These are phyloP conservation scores for Ceratocystis destructans DNA, from an alignment of 2,329 filamentous ascomycete genomes.

Conservation along the genomic window DNA sequence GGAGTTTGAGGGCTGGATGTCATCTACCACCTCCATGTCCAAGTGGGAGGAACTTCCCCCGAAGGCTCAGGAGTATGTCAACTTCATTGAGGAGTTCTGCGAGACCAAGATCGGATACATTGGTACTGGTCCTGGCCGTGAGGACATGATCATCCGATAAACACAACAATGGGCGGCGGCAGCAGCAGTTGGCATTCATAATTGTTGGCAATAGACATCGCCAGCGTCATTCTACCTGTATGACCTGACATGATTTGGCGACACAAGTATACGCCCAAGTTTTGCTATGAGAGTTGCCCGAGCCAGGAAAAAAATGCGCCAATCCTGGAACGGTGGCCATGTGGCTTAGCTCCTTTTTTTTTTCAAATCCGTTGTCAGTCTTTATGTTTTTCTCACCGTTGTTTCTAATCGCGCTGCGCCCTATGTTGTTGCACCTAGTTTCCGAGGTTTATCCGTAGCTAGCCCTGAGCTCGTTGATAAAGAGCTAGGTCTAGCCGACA, in stretches of 20 bases:
- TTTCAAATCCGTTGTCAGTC: neutral
- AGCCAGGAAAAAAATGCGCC: conserved; percentile 18
- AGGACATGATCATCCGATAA: conserved; percentile 43
- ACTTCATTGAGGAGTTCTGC: conserved; percentile 52
- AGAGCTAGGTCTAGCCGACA: too few relatives aligned
- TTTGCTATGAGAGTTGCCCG: neutral
- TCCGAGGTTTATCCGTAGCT: too few relatives aligned
- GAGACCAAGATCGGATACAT: conserved; percentile 46
- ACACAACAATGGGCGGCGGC: neutral
- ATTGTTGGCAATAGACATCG: too few relatives aligned
- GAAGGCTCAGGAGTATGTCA: conserved; percentile 51
- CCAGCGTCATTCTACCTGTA: neutral
- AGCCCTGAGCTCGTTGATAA: too few relatives aligned
- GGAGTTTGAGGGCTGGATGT: conserved; percentile 56
- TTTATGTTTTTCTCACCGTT: neutral
- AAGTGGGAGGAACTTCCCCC: conserved; percentile 49
- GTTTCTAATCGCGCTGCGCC: too few relatives aligned
- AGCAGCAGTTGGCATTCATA: neutral
- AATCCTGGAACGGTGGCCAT: conserved; percentile 20
- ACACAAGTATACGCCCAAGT: neutral
- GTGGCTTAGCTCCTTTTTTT: conserved; percentile 6
- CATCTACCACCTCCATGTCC: conserved; percentile 45
- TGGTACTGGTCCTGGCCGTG: conserved; percentile 50
- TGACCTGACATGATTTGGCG: neutral
- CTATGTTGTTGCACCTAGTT: too few relatives aligned